phyloP scores from a whole-genome alignment of 352 stramenopile genomes.

The Phytophthora fragariaefolia region DNA sequence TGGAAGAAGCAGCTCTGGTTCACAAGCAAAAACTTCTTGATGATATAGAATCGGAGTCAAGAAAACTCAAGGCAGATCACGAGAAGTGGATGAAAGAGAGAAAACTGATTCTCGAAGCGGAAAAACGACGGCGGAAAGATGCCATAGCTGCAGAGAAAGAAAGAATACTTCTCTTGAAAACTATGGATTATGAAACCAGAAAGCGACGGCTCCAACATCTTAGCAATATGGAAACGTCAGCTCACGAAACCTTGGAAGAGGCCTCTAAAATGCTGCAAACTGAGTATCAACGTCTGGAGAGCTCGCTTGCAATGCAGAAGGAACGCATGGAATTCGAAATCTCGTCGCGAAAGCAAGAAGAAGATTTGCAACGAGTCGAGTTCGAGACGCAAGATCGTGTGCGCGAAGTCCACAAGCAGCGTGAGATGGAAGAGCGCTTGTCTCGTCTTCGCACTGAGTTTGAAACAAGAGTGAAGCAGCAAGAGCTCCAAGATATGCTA shows the following conservation, averaged over 20 bases:
- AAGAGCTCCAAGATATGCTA: conserved; percentile 73
- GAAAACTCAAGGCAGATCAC: conserved; percentile 65
- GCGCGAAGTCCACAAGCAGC: conserved; percentile 60
- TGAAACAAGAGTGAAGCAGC: conserved; percentile 68
- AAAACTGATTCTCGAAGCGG: conserved; percentile 54
- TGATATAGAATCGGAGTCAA: conserved; percentile 59
- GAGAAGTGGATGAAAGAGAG: conserved; percentile 73
- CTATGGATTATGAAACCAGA: conserved; percentile 73
- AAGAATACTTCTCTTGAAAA: conserved; percentile 71
- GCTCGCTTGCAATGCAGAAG: conserved; percentile 57
- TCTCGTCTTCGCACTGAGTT: conserved; percentile 75
- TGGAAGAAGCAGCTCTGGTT: conserved; percentile 72
- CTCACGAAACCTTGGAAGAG: conserved; percentile 70
- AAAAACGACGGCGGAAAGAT: conserved; percentile 71
- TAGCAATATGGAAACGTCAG: conserved; percentile 60
- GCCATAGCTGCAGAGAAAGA: conserved; percentile 65
- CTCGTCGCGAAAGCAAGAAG: conserved; percentile 72
- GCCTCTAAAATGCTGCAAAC: conserved; percentile 66
- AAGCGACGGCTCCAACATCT: conserved; percentile 70
- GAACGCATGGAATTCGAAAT: conserved; percentile 77
- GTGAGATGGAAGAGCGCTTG: conserved; percentile 70
- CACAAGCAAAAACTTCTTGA: conserved; percentile 71
- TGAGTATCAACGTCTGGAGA: conserved; percentile 65
- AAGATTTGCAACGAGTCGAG: conserved; percentile 78
- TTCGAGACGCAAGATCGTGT: conserved; percentile 76